A percentile compares a stretch with the other conserved stretches of the same genome.
Evolutionary conservation across 2,329 filamentous ascomycete genomes (phyloP).

Genomic region (Bipolaris cookei): DNA sequence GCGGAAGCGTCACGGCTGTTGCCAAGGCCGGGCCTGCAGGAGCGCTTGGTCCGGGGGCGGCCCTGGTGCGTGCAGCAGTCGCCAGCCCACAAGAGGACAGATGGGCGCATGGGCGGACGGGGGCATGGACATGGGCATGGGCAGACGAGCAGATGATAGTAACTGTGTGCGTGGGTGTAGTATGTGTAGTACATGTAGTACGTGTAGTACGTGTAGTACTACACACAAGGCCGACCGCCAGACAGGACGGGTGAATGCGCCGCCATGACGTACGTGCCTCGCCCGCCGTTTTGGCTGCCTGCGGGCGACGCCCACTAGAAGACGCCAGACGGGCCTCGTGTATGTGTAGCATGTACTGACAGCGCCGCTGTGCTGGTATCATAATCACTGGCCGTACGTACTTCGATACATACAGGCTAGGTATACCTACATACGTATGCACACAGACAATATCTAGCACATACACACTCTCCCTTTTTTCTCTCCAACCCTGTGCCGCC

Average conservation of each 20-base stretch:
- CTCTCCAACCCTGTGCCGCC: constrained; percentile 6
- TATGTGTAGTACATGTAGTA: too few relatives aligned
- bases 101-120: background rate
- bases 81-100: background rate
- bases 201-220: too few relatives aligned
- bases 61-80: constrained; percentile 6
- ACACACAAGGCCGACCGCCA: background rate
- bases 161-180: background rate
- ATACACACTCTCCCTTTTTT: constrained; percentile 9
- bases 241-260: background rate
- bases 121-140: too few relatives aligned
- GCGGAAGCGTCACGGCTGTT: constrained; percentile 26
- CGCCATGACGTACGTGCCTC: constrained; percentile 25
- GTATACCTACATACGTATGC: too few relatives aligned
- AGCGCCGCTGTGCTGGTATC: background rate
- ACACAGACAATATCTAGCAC: constrained; percentile 23
- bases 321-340: constrained; percentile 37
- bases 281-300: background rate
- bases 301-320: constrained; percentile 37
- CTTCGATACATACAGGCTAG: too few relatives aligned
- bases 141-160: background rate
- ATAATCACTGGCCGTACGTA: too few relatives aligned
- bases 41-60: constrained; percentile 20
- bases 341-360: constrained; percentile 20
- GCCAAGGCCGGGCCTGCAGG: constrained; percentile 29